phyloP scores from a whole-genome alignment of 306 rosid genomes.

The Castanospermum australe region DNA sequence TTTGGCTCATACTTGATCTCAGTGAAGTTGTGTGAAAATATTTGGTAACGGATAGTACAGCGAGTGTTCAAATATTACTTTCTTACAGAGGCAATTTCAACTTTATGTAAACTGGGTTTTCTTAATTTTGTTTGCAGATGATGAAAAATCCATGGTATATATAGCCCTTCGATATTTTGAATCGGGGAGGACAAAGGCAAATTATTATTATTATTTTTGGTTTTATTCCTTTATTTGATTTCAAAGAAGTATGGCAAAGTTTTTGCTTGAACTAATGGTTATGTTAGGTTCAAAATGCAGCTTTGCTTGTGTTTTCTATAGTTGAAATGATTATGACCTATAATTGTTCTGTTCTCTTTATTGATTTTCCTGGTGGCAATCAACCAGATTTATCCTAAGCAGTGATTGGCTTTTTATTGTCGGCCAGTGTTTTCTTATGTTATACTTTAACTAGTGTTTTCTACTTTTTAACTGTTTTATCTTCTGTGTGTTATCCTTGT shows the following conservation, averaged over 20 bases:
- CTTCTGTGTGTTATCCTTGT: conserved; percentile 30
- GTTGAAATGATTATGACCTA: not conserved
- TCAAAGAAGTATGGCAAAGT: not conserved
- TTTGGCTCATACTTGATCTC: not conserved
- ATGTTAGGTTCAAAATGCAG: not conserved
- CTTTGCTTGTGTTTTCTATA: not conserved
- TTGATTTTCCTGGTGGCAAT: not conserved
- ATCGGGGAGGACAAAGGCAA: not conserved
- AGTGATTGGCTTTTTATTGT: conserved; percentile 17
- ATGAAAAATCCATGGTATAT: not conserved
- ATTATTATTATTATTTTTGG: not conserved
- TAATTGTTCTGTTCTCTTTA: not conserved
- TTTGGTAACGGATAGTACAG: not conserved
- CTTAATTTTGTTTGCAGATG: not conserved
- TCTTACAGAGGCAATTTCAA: not conserved
- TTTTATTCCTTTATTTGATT: not conserved
- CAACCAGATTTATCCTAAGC: not conserved
- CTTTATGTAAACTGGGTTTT: not conserved
- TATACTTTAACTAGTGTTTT: conserved; percentile 22
- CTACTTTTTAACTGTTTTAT: conserved; percentile 7
- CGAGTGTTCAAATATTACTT: not conserved
- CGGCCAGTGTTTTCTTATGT: conserved; percentile 17
- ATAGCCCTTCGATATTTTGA: not conserved
- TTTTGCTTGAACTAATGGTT: not conserved
- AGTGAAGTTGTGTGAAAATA: not conserved